Conservation (phyloP, 164 flowering plant species). For the Magnolia kwangsiensis region DNA sequence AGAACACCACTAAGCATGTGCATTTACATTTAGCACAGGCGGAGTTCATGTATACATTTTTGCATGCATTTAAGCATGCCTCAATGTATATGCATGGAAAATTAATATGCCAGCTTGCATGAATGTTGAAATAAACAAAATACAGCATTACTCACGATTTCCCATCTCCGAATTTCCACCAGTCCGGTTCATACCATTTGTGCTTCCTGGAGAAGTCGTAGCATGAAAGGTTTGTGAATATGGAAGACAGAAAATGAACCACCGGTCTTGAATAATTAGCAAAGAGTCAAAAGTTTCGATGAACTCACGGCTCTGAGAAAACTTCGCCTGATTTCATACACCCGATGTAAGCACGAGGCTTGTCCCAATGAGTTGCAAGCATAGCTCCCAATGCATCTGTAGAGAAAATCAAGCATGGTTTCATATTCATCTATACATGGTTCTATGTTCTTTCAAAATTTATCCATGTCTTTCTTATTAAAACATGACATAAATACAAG, state of each 20-base stretch:
- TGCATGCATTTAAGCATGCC: background rate
- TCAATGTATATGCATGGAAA: background rate
- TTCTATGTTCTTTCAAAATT: background rate
- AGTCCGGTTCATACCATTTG: constrained; percentile 98
- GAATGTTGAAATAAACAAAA: background rate
- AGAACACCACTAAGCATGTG: background rate
- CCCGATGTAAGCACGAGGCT: constrained; percentile 86
- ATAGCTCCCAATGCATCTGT: constrained; percentile 74
- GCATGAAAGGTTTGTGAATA: background rate
- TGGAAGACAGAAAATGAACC: background rate
- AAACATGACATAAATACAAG: background rate
- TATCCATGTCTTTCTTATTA: background rate
- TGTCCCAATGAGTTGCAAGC: constrained; percentile 66
- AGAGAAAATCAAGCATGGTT: background rate
- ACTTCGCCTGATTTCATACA: constrained; percentile 92
- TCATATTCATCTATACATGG: background rate
- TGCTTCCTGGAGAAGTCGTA: constrained; percentile 47
- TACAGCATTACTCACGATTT: constrained; percentile 66
- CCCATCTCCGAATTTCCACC: constrained; percentile 97
- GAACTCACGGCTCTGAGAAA: constrained; percentile 61
- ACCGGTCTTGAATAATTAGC: background rate
- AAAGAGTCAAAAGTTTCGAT: constrained; percentile 3
- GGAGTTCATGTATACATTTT: background rate
- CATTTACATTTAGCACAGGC: background rate
- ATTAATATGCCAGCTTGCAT: background rate